phyloP scores from a whole-genome alignment of 73 alveolate species.

The Breviolum minutum region DNA sequence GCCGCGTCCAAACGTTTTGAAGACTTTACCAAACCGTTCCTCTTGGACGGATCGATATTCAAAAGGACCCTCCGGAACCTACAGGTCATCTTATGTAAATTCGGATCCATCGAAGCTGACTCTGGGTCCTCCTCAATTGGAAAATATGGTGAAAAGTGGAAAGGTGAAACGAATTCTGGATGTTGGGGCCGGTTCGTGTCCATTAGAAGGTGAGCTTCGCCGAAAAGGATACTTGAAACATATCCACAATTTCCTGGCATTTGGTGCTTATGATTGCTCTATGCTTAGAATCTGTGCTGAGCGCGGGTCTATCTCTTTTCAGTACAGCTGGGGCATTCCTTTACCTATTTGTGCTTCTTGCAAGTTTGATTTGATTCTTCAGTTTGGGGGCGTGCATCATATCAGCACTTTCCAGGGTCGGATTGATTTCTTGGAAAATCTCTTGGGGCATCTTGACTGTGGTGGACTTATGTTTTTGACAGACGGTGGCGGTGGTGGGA shows the following conservation, averaged over 20 bases:
- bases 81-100: neutral
- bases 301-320: neutral
- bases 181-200: neutral
- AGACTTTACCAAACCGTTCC: neutral
- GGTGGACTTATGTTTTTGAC: neutral
- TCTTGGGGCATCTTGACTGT: neutral
- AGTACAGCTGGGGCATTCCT: neutral
- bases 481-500: neutral
- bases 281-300: conserved; percentile 14
- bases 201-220: neutral
- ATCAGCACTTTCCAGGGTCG: neutral
- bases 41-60: neutral
- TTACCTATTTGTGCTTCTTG: neutral
- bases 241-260: neutral
- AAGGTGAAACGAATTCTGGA: neutral
- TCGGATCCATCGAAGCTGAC: neutral
- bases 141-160: neutral
- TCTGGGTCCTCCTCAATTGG: neutral
- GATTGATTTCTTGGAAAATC: neutral
- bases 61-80: neutral
- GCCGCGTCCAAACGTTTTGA: neutral
- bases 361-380: neutral
- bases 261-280: conserved; percentile 13
- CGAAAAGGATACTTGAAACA: neutral
- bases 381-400: neutral